Conservation (phyloP, 2,329 filamentous ascomycete genomes). For the Aspergillus versicolor region DNA sequence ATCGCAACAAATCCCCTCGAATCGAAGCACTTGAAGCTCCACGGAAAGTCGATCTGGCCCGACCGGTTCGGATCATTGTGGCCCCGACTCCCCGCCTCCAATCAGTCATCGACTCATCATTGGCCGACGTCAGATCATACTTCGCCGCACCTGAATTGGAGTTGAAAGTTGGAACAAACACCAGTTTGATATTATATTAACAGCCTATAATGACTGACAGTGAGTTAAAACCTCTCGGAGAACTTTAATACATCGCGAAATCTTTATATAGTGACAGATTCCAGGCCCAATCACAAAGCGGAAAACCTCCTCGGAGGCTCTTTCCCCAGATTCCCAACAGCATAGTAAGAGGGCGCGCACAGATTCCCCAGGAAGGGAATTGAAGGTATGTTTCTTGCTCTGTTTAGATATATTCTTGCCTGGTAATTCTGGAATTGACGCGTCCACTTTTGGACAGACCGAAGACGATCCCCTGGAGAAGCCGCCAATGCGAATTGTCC, state of each 20-base stretch:
- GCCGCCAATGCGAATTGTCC: conserved; percentile 63
- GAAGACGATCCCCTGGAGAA: conserved; percentile 44
- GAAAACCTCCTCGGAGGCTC: conserved; percentile 51
- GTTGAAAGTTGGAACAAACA: not conserved
- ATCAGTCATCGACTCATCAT: conserved; percentile 8
- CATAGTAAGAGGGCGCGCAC: conserved; percentile 51
- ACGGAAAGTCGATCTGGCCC: conserved; percentile 22
- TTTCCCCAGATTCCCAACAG: conserved; percentile 43
- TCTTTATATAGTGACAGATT: conserved; percentile 12
- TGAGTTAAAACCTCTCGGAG: conserved; percentile 19
- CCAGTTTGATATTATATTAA: not conserved
- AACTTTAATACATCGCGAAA: not conserved
- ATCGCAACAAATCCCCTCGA: not conserved
- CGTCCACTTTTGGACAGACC: conserved; percentile 37
- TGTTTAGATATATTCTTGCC: not conserved
- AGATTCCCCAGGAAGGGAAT: conserved; percentile 42
- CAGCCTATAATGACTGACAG: conserved; percentile 33
- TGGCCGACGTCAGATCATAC: not conserved
- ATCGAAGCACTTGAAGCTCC: conserved; percentile 13
- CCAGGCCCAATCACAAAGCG: conserved; percentile 40
- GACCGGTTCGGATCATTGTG: conserved; percentile 23
- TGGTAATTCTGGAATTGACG: not conserved
- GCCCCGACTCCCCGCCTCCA: conserved; percentile 19
- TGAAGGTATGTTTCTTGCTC: conserved; percentile 25
- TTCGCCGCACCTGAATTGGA: conserved; percentile 1